These are phyloP conservation scores for Punica granatum DNA, from an alignment of 345 rosid species.

Conservation along the genomic window DNA sequence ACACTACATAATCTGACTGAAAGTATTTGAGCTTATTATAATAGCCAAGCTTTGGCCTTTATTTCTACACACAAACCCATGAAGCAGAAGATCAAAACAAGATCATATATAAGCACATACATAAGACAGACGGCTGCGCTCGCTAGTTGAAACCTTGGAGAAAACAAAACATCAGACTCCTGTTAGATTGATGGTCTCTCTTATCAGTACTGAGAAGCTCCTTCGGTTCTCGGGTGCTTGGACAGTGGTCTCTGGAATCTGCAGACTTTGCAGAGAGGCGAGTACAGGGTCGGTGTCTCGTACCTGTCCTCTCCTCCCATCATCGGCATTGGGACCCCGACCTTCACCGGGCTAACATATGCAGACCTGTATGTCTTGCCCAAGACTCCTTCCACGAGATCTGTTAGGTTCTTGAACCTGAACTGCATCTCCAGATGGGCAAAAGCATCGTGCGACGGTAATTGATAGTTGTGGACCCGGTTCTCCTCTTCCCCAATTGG, in stretches of 20 bases:
- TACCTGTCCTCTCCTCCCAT: slow-evolving; percentile 84
- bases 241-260: slow-evolving; percentile 39
- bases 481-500: slow-evolving; percentile 58
- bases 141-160: background rate
- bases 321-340: slow-evolving; percentile 73
- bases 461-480: slow-evolving; percentile 59
- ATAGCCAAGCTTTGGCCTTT: background rate
- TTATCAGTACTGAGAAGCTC: slow-evolving; percentile 11
- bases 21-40: too few relatives aligned
- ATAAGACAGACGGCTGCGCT: background rate
- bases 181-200: background rate
- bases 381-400: slow-evolving; percentile 61
- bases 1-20: too few relatives aligned
- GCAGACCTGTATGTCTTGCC: slow-evolving; percentile 68
- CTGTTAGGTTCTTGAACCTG: slow-evolving; percentile 45
- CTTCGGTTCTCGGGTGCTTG: slow-evolving; percentile 18
- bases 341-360: slow-evolving; percentile 59
- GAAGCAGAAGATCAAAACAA: background rate
- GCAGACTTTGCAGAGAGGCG: slow-evolving; percentile 56
- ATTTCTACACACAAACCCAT: background rate
- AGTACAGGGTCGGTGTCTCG: slow-evolving; percentile 56
- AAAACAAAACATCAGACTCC: background rate
- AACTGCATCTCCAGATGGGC: slow-evolving; percentile 84
- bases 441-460: slow-evolving; percentile 53
- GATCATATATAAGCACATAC: background rate